Percentiles rank a stretch among this genome's conserved stretches.
phyloP scores from a whole-genome alignment of 2,329 filamentous ascomycete genomes.

The Metarhizium robertsii region DNA sequence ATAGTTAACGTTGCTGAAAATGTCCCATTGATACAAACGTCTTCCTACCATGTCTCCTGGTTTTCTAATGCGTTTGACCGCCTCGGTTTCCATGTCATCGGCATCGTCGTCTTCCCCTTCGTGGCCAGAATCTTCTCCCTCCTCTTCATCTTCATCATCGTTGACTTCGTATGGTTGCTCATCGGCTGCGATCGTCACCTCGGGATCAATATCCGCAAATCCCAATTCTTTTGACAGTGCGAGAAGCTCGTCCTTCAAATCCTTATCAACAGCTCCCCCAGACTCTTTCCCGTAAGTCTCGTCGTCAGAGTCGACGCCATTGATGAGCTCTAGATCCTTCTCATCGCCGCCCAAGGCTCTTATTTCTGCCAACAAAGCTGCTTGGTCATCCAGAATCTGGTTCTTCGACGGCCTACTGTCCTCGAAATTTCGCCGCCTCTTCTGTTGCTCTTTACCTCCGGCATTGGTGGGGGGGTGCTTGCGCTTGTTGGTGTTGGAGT shows the following conservation, averaged over 20 bases:
- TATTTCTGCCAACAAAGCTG: conserved; percentile 51
- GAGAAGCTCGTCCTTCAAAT: conserved; percentile 24
- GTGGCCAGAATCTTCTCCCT: conserved; percentile 20
- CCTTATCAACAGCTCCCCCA: conserved; percentile 31
- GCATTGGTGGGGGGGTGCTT: conserved; percentile 30
- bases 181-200: conserved; percentile 28
- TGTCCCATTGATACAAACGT: not conserved
- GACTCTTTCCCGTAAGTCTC: conserved; percentile 22
- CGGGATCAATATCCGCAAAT: conserved; percentile 22
- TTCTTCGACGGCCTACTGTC: conserved; percentile 14
- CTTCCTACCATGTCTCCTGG: conserved; percentile 25
- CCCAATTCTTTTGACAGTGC: conserved; percentile 30
- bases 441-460: conserved; percentile 23
- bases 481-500: conserved; percentile 31
- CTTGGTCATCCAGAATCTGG: conserved; percentile 18
- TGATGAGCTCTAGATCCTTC: conserved; percentile 52
- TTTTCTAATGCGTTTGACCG: conserved; percentile 13
- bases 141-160: conserved; percentile 18
- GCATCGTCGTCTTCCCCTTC: conserved; percentile 24
- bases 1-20: conserved; percentile 20
- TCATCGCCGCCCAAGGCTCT: conserved; percentile 56
- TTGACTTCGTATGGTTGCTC: conserved; percentile 24
- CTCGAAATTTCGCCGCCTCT: conserved; percentile 27
- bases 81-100: conserved; percentile 18
- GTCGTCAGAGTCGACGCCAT: conserved; percentile 36